Base-by-base conservation (phyloP, 2,329 filamentous ascomycete genomes). In the Epichloe amarillans region DNA sequence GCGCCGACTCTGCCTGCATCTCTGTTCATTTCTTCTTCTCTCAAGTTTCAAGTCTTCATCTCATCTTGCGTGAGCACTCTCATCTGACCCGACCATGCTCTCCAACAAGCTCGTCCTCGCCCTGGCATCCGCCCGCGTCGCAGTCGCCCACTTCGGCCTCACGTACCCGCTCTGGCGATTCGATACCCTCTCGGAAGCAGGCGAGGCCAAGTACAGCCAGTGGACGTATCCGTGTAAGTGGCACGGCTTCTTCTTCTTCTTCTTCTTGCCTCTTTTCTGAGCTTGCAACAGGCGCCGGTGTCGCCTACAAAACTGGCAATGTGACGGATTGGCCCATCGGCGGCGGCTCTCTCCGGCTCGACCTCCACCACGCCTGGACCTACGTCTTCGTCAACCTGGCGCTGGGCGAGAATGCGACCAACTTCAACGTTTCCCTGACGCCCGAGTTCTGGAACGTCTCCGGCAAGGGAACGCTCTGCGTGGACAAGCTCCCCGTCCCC, bases 361-460 rank as follows among this genome's bases (percentile, higher is more conserved):
- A 71, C 40, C 69, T 78, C 35, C 73, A 75, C 64, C 75, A 78
- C 63, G 56, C 62, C 6, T 78, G 72, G 72, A 66, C 69, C 35
- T 78, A 76, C 61, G 51, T 78, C 59, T 77, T 72, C 59, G 61
- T 79, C 64, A 78, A 78, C 63, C 65, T 77, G 47, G 75, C 73
- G 45, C 62, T 76, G 41, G 72, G 72, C 61, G 61, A 61, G 43
- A 74, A 75, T 62, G 62, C 75, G 21, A 73, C 72, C 59, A 80
- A 79, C 65, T 89, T 83, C 74, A 88, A 84, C 72, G 74, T 83
- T 64, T 77, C 81, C 36, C 72, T 88, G 30, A 76, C 80, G 78
- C 77, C 77, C 3, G 57, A 70, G 67, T 77, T 71, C 67, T 79
- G 70, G 66, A 81, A 72, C 69, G 77, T 65, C 61, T 80, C 68